phyloP scores from a whole-genome alignment of 2,329 filamentous ascomycete species.

The Aspergillus awamori region DNA sequence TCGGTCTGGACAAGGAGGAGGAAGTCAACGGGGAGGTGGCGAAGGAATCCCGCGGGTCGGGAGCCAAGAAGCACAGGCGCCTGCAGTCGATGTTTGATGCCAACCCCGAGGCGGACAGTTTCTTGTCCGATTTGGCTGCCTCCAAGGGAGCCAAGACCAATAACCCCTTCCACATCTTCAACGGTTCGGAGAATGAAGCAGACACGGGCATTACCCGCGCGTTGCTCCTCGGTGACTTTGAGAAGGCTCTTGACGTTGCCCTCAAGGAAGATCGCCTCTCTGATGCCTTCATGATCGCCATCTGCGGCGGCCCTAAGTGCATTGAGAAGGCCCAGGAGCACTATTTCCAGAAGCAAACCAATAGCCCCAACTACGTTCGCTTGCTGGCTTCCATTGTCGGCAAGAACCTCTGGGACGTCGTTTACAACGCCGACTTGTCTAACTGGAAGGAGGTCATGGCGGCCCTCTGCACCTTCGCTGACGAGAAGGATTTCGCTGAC shows the following conservation, averaged over 20 bases:
- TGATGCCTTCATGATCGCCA: constrained; percentile 96
- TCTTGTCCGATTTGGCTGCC: constrained; percentile 79
- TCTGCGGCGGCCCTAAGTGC: constrained; percentile 90
- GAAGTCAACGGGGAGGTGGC: constrained; percentile 50
- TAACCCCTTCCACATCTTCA: constrained; percentile 88
- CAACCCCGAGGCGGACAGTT: constrained; percentile 74
- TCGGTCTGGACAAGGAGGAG: constrained; percentile 44
- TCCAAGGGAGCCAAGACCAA: constrained; percentile 92
- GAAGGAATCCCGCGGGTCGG: constrained; percentile 52
- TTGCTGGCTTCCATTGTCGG: constrained; percentile 87
- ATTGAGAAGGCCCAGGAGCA: constrained; percentile 91
- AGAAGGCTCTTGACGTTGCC: constrained; percentile 85
- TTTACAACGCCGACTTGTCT: constrained; percentile 88
- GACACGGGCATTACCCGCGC: constrained; percentile 87
- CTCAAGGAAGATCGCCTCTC: constrained; percentile 87
- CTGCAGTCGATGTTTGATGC: constrained; percentile 80
- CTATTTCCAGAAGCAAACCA: constrained; percentile 81
- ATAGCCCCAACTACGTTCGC: constrained; percentile 87
- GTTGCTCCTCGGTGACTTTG: constrained; percentile 86
- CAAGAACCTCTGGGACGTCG: constrained; percentile 97
- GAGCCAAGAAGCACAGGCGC: constrained; percentile 61
- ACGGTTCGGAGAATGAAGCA: constrained; percentile 77
- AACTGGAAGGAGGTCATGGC: constrained; percentile 99
- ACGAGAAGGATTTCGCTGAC: constrained; percentile 87
- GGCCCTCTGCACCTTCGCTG: constrained; percentile 91